These are phyloP conservation scores for Nicotiana paniculata DNA, from an alignment of 257 asterid genomes.

Conservation along the genomic window DNA sequence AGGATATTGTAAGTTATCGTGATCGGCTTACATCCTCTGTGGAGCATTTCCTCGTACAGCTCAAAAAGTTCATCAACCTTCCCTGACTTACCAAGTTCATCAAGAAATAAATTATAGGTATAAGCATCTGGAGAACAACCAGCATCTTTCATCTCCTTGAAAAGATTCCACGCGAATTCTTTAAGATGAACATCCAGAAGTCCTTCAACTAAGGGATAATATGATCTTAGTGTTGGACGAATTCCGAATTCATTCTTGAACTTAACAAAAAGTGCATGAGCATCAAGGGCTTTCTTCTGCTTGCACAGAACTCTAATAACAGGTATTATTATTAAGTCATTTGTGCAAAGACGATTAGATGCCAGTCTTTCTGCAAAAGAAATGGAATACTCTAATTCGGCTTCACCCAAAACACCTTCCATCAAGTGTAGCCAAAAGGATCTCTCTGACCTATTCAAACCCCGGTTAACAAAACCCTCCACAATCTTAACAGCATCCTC, in stretches of 20 bases:
- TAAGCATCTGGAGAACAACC: slow-evolving; percentile 60
- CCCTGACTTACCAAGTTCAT: slow-evolving; percentile 75
- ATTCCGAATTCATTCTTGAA: slow-evolving; percentile 42
- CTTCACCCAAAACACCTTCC: slow-evolving; percentile 58
- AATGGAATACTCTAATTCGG: slow-evolving; percentile 44
- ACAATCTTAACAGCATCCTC: slow-evolving; percentile 61
- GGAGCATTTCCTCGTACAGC: slow-evolving; percentile 71
- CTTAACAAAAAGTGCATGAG: slow-evolving; percentile 45
- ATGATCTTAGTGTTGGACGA: slow-evolving; percentile 45
- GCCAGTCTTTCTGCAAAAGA: slow-evolving; percentile 56
- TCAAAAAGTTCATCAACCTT: slow-evolving; percentile 53
- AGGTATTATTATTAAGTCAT: slow-evolving; percentile 60
- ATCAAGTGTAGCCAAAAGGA: slow-evolving; percentile 69
- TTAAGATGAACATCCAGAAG: slow-evolving; percentile 61
- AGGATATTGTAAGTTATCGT: slow-evolving; percentile 72
- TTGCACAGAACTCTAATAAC: slow-evolving; percentile 50
- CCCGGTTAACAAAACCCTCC: slow-evolving; percentile 33
- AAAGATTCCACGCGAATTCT: slow-evolving; percentile 64
- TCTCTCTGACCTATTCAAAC: slow-evolving; percentile 19
- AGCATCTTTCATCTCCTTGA: slow-evolving; percentile 57
- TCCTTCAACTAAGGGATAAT: slow-evolving; percentile 59
- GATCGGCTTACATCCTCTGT: slow-evolving; percentile 56
- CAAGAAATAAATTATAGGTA: slow-evolving; percentile 75
- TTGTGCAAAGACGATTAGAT: slow-evolving; percentile 55
- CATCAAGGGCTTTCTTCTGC: slow-evolving; percentile 70